These are phyloP conservation scores for Nothophoma quercina DNA, from an alignment of 2,329 filamentous ascomycete species.

Conservation along the genomic window DNA sequence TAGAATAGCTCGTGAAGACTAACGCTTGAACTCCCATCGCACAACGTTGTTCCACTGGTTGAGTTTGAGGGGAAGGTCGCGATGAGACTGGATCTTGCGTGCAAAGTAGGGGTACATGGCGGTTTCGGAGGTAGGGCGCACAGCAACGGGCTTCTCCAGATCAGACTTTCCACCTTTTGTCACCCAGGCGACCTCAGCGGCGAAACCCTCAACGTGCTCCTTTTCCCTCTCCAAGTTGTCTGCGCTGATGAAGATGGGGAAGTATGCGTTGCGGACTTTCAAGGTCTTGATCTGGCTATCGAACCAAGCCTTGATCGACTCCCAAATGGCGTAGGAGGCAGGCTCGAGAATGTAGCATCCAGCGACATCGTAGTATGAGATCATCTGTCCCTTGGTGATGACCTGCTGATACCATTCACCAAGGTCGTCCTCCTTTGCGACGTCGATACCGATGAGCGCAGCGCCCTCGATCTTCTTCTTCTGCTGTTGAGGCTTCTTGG, in stretches of 20 bases:
- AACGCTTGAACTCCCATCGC: slow-evolving; percentile 92
- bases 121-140: slow-evolving; percentile 73
- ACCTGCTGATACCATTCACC: slow-evolving; percentile 97
- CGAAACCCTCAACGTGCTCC: slow-evolving; percentile 97
- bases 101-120: slow-evolving; percentile 97
- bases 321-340: slow-evolving; percentile 72
- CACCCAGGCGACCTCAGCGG: slow-evolving; percentile 89
- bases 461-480: slow-evolving; percentile 66
- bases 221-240: slow-evolving; percentile 89
- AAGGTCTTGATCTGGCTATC: slow-evolving; percentile 81
- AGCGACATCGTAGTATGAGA: slow-evolving; percentile 89
- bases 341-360: slow-evolving; percentile 76
- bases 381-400: slow-evolving; percentile 94
- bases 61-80: slow-evolving; percentile 89
- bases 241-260: slow-evolving; percentile 84
- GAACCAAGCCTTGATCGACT: slow-evolving; percentile 67
- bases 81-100: slow-evolving; percentile 96
- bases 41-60: slow-evolving; percentile 99
- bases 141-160: slow-evolving; percentile 80
- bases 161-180: slow-evolving; percentile 91
- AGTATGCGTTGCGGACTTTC: slow-evolving; percentile 94
- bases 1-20: slow-evolving; percentile 47
- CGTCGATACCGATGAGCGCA: slow-evolving; percentile 84
- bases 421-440: slow-evolving; percentile 85
- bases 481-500: slow-evolving; percentile 54